Percentiles rank a stretch among this genome's conserved stretches.
phyloP scores from a whole-genome alignment of 176 grass and related monocot genomes.

The Hsuehochloa calcarea region DNA sequence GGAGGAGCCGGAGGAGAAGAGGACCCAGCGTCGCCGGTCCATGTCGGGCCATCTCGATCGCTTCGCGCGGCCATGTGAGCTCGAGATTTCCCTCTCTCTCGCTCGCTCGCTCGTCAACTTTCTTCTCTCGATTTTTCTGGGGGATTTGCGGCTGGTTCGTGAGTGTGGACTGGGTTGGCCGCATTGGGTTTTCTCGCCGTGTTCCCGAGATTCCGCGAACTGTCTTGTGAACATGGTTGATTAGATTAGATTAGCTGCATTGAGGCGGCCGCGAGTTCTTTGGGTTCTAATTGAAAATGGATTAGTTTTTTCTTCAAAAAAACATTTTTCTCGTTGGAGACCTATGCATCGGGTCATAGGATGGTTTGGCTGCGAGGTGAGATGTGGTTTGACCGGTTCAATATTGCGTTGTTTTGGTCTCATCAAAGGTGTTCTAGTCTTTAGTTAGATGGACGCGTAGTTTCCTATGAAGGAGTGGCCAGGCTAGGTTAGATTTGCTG shows the following conservation, averaged over 20 bases:
- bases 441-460: neutral
- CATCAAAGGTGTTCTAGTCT: neutral
- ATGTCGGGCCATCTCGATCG: slow-evolving; percentile 94
- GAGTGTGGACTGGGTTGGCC: neutral
- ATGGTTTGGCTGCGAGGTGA: neutral
- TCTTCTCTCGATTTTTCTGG: neutral
- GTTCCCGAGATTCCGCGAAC: neutral
- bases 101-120: neutral
- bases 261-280: neutral
- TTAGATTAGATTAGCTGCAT: neutral
- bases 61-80: slow-evolving; percentile 76
- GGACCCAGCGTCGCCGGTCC: slow-evolving; percentile 4
- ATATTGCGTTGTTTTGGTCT: neutral
- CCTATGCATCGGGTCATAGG: neutral
- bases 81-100: neutral
- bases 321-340: neutral
- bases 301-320: neutral
- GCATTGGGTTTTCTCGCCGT: neutral
- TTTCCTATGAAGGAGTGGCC: slow-evolving; percentile 1
- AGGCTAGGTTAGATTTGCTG: neutral
- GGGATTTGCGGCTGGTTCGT: neutral
- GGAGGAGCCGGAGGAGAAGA: neutral
- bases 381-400: slow-evolving; percentile 30
- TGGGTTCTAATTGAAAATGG: neutral
- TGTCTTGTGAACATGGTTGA: neutral